Evolutionary conservation across 2,329 filamentous ascomycete species (phyloP), one percentile per base, ranked within the genome.

Genomic region (Epichloe baconii): DNA sequence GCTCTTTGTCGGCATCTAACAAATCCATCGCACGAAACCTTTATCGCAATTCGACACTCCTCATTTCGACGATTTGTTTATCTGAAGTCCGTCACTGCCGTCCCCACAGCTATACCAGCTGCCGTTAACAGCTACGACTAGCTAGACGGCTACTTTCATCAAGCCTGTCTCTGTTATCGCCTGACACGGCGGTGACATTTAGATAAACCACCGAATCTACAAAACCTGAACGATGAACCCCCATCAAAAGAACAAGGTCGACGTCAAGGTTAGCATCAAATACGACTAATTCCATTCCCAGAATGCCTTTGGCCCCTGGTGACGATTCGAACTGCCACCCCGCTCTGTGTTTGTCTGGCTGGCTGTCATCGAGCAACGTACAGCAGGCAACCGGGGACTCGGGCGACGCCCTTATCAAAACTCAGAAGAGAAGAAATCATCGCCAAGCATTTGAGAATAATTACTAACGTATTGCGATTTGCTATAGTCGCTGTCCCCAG

Each of bases 211-310:
- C n/a, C 48, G 35, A 36, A 23, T 34, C 41, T 14, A 40, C 14
- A 51, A 51, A 21, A 17, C 52, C 46, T 21, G 51, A 50, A 76
- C 61, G 58, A 94, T 97, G 88, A 96, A 96, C 70, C 91, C 91
- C 61, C 88, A 90, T 69, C 88, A 96, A 78, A 90, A 95, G 79
- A 96, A 96, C 79, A 97, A 98, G 78, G 79, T 97, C 64, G 93
- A 98, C 72, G 79, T 96, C 72, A 90, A 80, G 76, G 93, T 96
- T 74, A 75, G 87, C n/a, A 44, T 79, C 23, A n/a, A 17, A 6
- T 14, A 8, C 15, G 15, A 17, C 5, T 23, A 2, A 17, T 53
- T 41, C 19, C 17, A 26, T 21, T 4, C 23, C 12, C 34, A 31
- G 3, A 17, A 21, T 26, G 10, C n/a, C 44, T 40, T 26, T 40